Percentiles rank a stretch among this genome's conserved stretches.
phyloP scores from a whole-genome alignment of 2,329 filamentous ascomycete genomes.

The Xylariaceae sp. region DNA sequence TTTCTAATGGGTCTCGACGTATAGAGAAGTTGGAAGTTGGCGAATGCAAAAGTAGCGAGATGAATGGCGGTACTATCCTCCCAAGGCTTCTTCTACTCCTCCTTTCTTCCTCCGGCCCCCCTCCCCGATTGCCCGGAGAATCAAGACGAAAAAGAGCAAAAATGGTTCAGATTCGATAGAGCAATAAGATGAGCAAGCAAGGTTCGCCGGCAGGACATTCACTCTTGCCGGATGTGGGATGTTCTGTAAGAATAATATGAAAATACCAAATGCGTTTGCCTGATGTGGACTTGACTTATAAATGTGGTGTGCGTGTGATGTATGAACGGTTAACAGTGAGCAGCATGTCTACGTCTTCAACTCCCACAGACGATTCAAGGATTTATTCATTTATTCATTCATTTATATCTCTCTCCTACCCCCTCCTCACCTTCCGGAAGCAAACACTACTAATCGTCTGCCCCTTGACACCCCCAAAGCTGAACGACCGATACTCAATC shows the following conservation, averaged over 20 bases:
- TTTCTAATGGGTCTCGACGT: conserved; percentile 16
- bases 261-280: neutral
- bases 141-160: neutral
- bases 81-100: neutral
- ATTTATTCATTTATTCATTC: too few species aligned
- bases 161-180: conserved; percentile 15
- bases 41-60: conserved; percentile 9
- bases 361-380: neutral
- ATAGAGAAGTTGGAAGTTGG: conserved; percentile 16
- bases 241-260: neutral
- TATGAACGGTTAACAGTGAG: neutral
- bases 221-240: neutral
- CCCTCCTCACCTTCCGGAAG: conserved; percentile 52
- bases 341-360: neutral
- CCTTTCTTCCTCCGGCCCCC: neutral
- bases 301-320: neutral
- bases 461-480: conserved; percentile 82
- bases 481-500: conserved; percentile 79
- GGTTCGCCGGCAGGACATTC: too few species aligned
- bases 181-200: neutral
- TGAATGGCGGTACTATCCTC: neutral
- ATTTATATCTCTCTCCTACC: neutral
- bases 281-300: neutral
- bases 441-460: conserved; percentile 85
- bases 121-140: neutral